Evolutionary conservation across 2,329 filamentous ascomycete genomes (phyloP).

Genomic region (Drechslera avenae): DNA sequence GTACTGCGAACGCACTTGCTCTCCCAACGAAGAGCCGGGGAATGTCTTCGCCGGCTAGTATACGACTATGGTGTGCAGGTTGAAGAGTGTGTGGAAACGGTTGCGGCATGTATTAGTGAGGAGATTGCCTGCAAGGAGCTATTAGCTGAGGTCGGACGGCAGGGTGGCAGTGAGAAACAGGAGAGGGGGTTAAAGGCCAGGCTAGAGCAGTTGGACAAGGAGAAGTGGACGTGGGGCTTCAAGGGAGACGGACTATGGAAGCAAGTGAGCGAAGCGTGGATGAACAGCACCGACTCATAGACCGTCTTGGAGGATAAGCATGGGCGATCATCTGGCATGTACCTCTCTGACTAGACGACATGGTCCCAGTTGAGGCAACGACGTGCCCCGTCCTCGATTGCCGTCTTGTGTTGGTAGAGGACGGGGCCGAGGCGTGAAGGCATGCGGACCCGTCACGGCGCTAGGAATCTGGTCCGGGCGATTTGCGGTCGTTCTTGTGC

Average conservation of each 20-base stretch:
- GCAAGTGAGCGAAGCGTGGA: slow-evolving; percentile 21
- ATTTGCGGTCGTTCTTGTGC: too few relatives aligned
- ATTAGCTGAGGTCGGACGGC: slow-evolving; percentile 4
- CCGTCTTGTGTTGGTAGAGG: too few relatives aligned
- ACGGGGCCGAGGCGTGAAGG: too few relatives aligned
- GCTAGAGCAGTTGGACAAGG: slow-evolving; percentile 13
- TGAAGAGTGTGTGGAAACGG: slow-evolving; percentile 15
- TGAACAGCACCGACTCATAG: slow-evolving; percentile 6
- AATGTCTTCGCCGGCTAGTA: slow-evolving; percentile 9
- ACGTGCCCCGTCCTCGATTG: too few relatives aligned
- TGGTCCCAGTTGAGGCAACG: too few relatives aligned
- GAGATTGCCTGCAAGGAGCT: slow-evolving; percentile 26
- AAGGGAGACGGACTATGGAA: slow-evolving; percentile 15
- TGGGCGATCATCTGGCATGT: too few relatives aligned
- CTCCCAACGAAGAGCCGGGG: slow-evolving; percentile 6
- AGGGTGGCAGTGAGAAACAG: neutral
- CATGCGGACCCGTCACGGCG: too few relatives aligned
- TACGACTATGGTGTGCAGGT: slow-evolving; percentile 15
- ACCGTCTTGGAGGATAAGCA: too few relatives aligned
- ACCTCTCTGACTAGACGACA: too few relatives aligned
- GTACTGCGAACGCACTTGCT: slow-evolving; percentile 11
- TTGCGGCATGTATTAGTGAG: slow-evolving; percentile 24
- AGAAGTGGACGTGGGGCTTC: slow-evolving; percentile 28
- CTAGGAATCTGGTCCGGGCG: too few relatives aligned
- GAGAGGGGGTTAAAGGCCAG: slow-evolving; percentile 4